These are phyloP conservation scores for Ophiocordyceps camponoti-floridani DNA, from an alignment of 2,329 filamentous ascomycete species.

Conservation along the genomic window DNA sequence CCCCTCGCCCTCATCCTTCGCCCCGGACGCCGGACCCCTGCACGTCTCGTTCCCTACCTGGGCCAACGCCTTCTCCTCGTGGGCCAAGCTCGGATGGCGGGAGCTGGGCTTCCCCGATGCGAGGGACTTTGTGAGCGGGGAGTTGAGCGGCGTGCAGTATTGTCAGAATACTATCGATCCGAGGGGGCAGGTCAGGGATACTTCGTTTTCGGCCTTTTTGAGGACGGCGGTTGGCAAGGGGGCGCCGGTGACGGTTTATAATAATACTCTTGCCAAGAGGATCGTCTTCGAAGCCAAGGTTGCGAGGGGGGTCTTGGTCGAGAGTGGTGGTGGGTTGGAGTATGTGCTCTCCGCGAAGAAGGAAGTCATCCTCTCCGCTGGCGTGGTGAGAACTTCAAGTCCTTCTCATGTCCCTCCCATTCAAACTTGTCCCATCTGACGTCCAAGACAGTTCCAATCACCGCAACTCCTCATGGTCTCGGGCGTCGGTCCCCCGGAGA, in stretches of 20 bases:
- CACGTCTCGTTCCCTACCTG: constrained; percentile 10
- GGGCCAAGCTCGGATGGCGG: constrained; percentile 3
- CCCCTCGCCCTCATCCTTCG: constrained; percentile 5
- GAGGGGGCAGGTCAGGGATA: neutral
- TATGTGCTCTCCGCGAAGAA: constrained; percentile 2
- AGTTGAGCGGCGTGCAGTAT: neutral
- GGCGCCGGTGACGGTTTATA: neutral
- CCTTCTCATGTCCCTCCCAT: too few relatives aligned
- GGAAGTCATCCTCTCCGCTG: constrained; percentile 4
- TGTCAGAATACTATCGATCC: neutral
- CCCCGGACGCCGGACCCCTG: constrained; percentile 8
- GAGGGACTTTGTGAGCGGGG: neutral
- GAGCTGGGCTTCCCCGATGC: neutral
- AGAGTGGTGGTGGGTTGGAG: constrained; percentile 4
- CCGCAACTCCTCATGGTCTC: neutral
- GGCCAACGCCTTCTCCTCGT: constrained; percentile 7
- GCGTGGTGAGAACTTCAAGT: constrained; percentile 1
- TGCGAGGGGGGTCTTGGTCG: constrained; percentile 20
- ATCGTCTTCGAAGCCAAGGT: constrained; percentile 20
- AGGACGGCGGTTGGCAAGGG: neutral
- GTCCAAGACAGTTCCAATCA: neutral
- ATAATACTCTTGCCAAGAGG: constrained; percentile 18
- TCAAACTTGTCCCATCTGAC: too few relatives aligned
- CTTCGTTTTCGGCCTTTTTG: neutral
- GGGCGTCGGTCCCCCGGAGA: neutral